Percentiles rank a stretch among this genome's conserved stretches.
These are phyloP conservation scores for Brassica incana DNA, from an alignment of 345 rosid genomes.

Conservation along the genomic window DNA sequence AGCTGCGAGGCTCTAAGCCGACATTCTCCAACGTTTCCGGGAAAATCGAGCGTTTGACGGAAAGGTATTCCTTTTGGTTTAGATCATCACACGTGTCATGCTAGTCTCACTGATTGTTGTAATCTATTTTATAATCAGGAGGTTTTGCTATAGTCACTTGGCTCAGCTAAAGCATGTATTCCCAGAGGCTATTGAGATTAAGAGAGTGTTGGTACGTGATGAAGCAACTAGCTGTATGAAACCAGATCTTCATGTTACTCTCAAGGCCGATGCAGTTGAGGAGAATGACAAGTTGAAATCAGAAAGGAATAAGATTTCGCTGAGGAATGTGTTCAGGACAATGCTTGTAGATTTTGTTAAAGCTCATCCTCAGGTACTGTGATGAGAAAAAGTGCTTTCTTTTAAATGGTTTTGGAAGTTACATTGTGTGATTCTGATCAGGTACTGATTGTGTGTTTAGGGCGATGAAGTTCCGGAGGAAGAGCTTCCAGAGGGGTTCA, in stretches of 20 bases:
- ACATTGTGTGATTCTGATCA: background rate
- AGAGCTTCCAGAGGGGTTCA: constrained; percentile 69
- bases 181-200: constrained; percentile 77
- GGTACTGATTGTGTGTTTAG: constrained; percentile 39
- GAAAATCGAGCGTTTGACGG: constrained; percentile 65
- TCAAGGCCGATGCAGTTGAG: constrained; percentile 52
- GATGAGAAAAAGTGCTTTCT: background rate
- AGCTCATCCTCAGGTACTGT: constrained; percentile 67
- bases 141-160: constrained; percentile 69
- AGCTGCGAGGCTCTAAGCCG: constrained; percentile 54
- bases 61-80: constrained; percentile 46
- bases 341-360: constrained; percentile 57
- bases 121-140: constrained; percentile 48
- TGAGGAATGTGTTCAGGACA: constrained; percentile 61
- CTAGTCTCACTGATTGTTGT: background rate
- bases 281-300: constrained; percentile 39
- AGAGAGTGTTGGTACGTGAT: constrained; percentile 53
- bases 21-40: constrained; percentile 55
- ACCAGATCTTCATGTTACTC: constrained; percentile 69
- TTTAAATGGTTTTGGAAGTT: background rate
- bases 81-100: no score
- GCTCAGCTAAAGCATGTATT: constrained; percentile 73
- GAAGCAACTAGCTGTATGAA: constrained; percentile 74
- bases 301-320: constrained; percentile 43
- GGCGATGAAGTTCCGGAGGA: constrained; percentile 78